Percentiles rank a stretch among this genome's conserved stretches.
Evolutionary conservation across 495 filamentous ascomycete genomes (phyloP).

Genomic region (Daldinia decipiens): DNA sequence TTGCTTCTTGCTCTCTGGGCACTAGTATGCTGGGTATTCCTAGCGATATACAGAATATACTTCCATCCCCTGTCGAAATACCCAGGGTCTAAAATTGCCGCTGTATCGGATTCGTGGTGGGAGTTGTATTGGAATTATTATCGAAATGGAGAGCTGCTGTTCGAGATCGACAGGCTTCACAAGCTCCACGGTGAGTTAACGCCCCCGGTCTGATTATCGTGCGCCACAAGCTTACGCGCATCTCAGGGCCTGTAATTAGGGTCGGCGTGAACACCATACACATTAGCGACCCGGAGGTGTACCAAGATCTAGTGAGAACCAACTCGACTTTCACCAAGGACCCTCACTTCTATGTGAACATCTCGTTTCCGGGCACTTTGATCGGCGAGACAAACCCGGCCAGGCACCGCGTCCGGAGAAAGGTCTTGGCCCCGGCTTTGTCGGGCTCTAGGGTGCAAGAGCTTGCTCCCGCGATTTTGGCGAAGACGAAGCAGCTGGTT

Average conservation of each 20-base stretch:
- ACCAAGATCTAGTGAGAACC: background rate
- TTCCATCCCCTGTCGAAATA: conserved; percentile 8
- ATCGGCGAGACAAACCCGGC: conserved; percentile 11
- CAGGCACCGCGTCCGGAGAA: conserved; percentile 6
- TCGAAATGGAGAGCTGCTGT: conserved; percentile 14
- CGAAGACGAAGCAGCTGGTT: conserved; percentile 9
- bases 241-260: conserved; percentile 10
- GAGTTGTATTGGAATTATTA: conserved; percentile 14
- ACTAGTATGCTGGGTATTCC: conserved; percentile 1
- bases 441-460: conserved; percentile 3
- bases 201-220: background rate
- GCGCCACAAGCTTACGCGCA: background rate
- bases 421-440: conserved; percentile 2
- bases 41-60: conserved; percentile 13
- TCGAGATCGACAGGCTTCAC: conserved; percentile 18
- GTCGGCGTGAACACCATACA: conserved; percentile 7
- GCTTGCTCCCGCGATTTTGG: conserved; percentile 5
- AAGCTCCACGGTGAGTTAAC: conserved; percentile 4
- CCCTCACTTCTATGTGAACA: conserved; percentile 1
- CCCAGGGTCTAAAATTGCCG: conserved; percentile 8
- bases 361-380: conserved; percentile 8
- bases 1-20: background rate
- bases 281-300: conserved; percentile 8
- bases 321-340: conserved; percentile 7
- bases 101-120: conserved; percentile 13